Percentiles rank a stretch among this genome's conserved stretches.
Evolutionary conservation across 495 filamentous ascomycete species (phyloP).

Genomic region (Talaromyces ruber): DNA sequence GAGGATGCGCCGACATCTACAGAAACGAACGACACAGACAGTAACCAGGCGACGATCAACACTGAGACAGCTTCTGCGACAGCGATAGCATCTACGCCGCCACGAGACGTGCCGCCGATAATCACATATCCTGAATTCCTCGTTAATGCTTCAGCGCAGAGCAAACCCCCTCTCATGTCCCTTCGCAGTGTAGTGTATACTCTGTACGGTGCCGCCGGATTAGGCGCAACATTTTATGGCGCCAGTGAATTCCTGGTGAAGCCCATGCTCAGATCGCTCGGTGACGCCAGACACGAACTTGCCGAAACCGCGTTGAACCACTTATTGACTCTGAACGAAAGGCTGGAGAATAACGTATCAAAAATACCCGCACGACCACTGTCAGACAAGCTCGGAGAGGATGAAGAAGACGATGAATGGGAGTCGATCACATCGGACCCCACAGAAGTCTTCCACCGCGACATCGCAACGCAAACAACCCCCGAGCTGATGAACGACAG

Average conservation of each 20-base stretch:
- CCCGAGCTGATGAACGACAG: slow-evolving; percentile 20
- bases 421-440: slow-evolving; percentile 52
- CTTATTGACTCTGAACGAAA: slow-evolving; percentile 60
- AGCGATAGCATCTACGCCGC: slow-evolving; percentile 9
- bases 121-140: slow-evolving; percentile 98
- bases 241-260: slow-evolving; percentile 70
- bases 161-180: slow-evolving; percentile 73
- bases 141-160: slow-evolving; percentile 28
- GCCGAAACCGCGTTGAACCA: slow-evolving; percentile 54
- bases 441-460: slow-evolving; percentile 84
- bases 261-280: slow-evolving; percentile 73
- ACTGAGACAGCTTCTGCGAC: slow-evolving; percentile 12
- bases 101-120: slow-evolving; percentile 65
- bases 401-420: slow-evolving; percentile 28
- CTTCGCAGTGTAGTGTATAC: slow-evolving; percentile 65
- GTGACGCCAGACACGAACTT: slow-evolving; percentile 74
- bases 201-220: slow-evolving; percentile 63
- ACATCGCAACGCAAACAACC: slow-evolving; percentile 80
- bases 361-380: slow-evolving; percentile 42
- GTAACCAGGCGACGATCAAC: slow-evolving; percentile 4
- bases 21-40: slow-evolving; percentile 1
- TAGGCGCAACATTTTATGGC: slow-evolving; percentile 69
- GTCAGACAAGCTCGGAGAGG: slow-evolving; percentile 10
- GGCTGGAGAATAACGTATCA: slow-evolving; percentile 64
- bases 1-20: slow-evolving; percentile 14